These are phyloP conservation scores for Climacium dendroides DNA, from an alignment of 225 moss, liverwort and hornwort species.

Conservation along the genomic window DNA sequence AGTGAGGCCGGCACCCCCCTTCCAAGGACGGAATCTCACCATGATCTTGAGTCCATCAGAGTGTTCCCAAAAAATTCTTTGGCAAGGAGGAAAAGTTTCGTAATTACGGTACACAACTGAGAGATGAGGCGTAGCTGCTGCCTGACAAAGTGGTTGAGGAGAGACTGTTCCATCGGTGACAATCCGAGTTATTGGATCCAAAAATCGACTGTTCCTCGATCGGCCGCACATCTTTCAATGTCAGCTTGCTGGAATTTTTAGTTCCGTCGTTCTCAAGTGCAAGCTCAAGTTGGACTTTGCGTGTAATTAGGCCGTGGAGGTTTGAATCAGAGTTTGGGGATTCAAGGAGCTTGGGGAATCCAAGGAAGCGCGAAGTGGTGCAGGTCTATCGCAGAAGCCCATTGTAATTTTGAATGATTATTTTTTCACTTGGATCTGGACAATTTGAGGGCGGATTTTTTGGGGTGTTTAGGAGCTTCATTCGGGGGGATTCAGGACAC, in stretches of 20 bases:
- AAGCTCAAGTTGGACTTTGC: background rate
- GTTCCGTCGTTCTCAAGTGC: background rate
- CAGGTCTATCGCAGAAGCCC: background rate
- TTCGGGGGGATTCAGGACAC: background rate
- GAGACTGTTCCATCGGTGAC: background rate
- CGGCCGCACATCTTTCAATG: background rate
- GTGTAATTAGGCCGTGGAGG: background rate
- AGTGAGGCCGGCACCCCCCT: background rate
- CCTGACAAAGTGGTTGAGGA: background rate
- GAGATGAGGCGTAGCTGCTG: background rate
- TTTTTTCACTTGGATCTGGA: background rate
- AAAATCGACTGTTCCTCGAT: background rate
- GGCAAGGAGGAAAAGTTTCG: background rate
- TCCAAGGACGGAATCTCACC: background rate
- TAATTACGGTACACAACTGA: background rate
- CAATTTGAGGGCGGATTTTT: background rate
- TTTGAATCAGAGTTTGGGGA: background rate
- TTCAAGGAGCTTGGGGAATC: background rate
- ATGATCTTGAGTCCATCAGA: background rate
- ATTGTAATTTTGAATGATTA: background rate
- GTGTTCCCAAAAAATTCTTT: background rate
- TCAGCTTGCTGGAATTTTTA: background rate
- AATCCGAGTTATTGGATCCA: background rate
- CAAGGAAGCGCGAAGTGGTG: background rate
- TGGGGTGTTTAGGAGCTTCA: background rate